Evolutionary conservation across 2,329 filamentous ascomycete genomes (phyloP).

Genomic region (Thelonectria blattea): DNA sequence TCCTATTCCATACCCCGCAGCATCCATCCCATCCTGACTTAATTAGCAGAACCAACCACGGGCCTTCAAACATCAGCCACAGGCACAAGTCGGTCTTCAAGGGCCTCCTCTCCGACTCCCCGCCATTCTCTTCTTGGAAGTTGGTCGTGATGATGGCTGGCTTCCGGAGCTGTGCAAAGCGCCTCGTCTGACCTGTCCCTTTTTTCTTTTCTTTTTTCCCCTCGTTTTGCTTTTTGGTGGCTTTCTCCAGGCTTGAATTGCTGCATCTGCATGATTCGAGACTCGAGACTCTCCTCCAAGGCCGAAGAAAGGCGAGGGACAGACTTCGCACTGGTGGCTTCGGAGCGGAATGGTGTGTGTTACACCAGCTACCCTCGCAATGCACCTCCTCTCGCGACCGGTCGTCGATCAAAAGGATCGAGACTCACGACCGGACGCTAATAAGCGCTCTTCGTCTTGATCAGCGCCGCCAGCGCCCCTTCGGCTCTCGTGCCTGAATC

Average conservation of each 20-base stretch:
- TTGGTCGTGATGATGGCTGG: neutral
- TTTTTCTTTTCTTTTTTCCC: neutral
- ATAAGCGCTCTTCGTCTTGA: neutral
- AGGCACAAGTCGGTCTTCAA: neutral
- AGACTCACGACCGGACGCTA: neutral
- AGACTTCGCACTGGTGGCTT: neutral
- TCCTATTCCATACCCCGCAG: neutral
- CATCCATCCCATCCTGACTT: too few species aligned
- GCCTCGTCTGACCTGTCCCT: neutral
- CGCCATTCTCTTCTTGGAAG: neutral
- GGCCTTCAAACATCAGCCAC: neutral
- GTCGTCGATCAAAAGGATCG: constrained; percentile 1
- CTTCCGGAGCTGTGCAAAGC: neutral
- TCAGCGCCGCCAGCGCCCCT: neutral
- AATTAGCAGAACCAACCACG: neutral
- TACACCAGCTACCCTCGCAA: neutral
- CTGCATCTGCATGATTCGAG: neutral
- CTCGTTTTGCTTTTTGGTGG: neutral
- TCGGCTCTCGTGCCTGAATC: neutral
- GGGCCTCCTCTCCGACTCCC: neutral
- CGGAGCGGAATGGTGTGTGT: constrained; percentile 5
- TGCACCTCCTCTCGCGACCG: neutral
- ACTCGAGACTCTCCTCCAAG: neutral
- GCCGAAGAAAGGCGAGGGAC: neutral
- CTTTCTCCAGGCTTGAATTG: constrained; percentile 1